These are phyloP conservation scores for Didymella pinodella DNA, from an alignment of 2,329 filamentous ascomycete genomes.

Conservation along the genomic window DNA sequence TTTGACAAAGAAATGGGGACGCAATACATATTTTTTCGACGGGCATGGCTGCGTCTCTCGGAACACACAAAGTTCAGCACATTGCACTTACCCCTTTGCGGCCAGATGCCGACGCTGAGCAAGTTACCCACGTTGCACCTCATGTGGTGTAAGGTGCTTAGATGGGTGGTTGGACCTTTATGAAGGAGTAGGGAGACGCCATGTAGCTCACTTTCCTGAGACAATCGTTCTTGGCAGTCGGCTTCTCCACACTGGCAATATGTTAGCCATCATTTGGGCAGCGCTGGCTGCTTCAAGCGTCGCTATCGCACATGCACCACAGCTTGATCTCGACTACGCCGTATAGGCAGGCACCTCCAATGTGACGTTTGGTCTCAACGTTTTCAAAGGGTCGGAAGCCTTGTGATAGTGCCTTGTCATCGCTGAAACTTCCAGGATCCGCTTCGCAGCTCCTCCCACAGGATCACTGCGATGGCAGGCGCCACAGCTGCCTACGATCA, in stretches of 20 bases:
- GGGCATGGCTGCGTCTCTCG: neutral
- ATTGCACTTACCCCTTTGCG: neutral
- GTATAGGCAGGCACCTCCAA: neutral
- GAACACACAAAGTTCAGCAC: neutral
- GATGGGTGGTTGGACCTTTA: neutral
- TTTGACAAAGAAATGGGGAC: neutral
- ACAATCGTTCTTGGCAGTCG: neutral
- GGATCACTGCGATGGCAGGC: neutral
- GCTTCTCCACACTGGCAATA: neutral
- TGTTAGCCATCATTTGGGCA: neutral
- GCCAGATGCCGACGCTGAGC: neutral
- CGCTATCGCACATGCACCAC: neutral
- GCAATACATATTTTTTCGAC: neutral
- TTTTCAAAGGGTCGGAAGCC: no score
- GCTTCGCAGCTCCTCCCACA: neutral
- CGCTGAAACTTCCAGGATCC: neutral
- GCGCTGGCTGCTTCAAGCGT: neutral
- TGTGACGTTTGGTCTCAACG: neutral
- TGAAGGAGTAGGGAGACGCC: slow-evolving; percentile 2
- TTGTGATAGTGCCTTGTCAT: neutral
- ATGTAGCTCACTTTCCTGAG: neutral
- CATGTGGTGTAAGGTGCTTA: neutral
- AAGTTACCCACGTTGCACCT: neutral
- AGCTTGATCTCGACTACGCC: neutral
- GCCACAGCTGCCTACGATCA: neutral